Evolutionary conservation across 305 asterid genomes (phyloP).

Genomic region (Fraxinus sp.): DNA sequence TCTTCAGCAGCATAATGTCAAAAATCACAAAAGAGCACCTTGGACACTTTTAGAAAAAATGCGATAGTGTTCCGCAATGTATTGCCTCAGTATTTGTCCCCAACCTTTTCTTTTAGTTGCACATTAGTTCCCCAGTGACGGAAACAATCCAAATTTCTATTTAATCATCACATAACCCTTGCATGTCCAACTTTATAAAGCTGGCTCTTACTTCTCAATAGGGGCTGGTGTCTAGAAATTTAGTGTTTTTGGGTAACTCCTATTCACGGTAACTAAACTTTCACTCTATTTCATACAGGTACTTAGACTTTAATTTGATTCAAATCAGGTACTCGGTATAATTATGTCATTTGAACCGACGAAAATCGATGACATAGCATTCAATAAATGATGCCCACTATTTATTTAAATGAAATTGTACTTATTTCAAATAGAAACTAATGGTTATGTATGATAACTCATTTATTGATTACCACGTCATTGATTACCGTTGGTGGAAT

Average conservation of each 20-base stretch:
- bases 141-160: neutral
- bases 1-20: neutral
- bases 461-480: neutral
- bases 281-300: neutral
- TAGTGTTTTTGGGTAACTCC: neutral
- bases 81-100: neutral
- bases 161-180: neutral
- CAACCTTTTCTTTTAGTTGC: neutral
- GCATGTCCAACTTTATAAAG: neutral
- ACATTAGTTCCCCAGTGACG: neutral
- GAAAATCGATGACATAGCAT: neutral
- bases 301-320: neutral
- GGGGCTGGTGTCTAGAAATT: neutral
- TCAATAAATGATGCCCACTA: neutral
- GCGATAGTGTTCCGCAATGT: neutral
- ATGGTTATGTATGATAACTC: neutral
- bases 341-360: neutral
- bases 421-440: neutral
- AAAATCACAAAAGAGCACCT: neutral
- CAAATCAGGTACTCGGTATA: neutral
- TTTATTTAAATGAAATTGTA: neutral
- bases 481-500: neutral
- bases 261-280: neutral
- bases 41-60: neutral
- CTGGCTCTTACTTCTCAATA: neutral